These are phyloP conservation scores for Neonectria punicea DNA, from an alignment of 2,329 filamentous ascomycete genomes.

Conservation along the genomic window DNA sequence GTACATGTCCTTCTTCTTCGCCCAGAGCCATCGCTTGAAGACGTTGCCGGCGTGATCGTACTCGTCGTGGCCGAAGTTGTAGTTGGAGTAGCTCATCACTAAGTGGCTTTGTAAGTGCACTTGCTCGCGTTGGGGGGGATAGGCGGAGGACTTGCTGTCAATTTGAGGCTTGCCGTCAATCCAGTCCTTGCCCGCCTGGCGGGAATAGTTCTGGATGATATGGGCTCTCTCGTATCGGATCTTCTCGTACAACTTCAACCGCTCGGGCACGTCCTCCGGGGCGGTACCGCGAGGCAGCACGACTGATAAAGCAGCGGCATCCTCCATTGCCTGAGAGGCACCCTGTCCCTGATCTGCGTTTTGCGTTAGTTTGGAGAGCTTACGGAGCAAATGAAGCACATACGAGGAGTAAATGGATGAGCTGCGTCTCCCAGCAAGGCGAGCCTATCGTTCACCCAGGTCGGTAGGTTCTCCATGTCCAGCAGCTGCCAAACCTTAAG, in stretches of 20 bases:
- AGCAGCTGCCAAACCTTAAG: slow-evolving; percentile 69
- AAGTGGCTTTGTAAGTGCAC: not conserved
- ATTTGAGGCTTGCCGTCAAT: slow-evolving; percentile 26
- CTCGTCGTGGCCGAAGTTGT: slow-evolving; percentile 38
- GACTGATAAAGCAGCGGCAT: slow-evolving; percentile 67
- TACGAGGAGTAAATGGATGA: slow-evolving; percentile 70
- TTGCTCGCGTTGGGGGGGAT: not conserved
- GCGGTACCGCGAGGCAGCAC: slow-evolving; percentile 62
- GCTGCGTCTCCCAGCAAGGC: slow-evolving; percentile 74
- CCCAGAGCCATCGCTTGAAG: slow-evolving; percentile 33
- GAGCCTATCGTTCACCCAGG: slow-evolving; percentile 66
- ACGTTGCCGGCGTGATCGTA: slow-evolving; percentile 28
- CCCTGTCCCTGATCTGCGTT: slow-evolving; percentile 38
- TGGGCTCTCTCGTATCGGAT: slow-evolving; percentile 68
- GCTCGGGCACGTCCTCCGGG: slow-evolving; percentile 60
- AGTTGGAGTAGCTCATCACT: slow-evolving; percentile 32
- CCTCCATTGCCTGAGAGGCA: slow-evolving; percentile 75
- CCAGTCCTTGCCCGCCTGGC: slow-evolving; percentile 55
- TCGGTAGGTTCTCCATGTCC: slow-evolving; percentile 69
- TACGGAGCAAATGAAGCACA: not conserved
- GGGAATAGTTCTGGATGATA: slow-evolving; percentile 66
- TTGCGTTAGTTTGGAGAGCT: not conserved
- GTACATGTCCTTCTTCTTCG: slow-evolving; percentile 20
- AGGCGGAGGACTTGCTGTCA: slow-evolving; percentile 23
- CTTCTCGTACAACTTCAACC: slow-evolving; percentile 68